phyloP scores from a whole-genome alignment of 169 alveolate species.

The Amoebophrya sp. region DNA sequence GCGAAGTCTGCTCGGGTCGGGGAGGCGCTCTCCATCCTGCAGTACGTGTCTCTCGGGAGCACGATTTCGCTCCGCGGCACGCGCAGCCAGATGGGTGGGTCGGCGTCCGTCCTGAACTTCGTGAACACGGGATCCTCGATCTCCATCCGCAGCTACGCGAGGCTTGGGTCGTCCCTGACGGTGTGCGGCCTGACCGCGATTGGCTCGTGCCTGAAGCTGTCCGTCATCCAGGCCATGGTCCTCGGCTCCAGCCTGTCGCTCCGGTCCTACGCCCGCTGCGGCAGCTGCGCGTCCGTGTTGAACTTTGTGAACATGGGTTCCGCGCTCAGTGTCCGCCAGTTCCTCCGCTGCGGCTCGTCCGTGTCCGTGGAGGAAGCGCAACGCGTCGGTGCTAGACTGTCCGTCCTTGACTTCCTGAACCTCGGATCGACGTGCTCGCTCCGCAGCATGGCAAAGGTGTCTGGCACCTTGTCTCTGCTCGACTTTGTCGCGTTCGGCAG shows the following conservation, averaged over 20 bases:
- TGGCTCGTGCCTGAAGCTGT: not conserved
- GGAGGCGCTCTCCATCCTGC: too few relatives aligned
- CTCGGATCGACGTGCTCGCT: too few relatives aligned
- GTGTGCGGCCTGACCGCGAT: too few relatives aligned
- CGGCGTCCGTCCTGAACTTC: not conserved
- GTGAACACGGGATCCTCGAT: not conserved
- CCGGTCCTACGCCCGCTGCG: too few relatives aligned
- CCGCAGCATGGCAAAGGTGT: not conserved
- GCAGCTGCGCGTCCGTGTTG: too few relatives aligned
- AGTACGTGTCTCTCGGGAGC: not conserved
- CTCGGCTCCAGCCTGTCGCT: conserved; percentile 26
- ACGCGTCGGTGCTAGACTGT: too few relatives aligned
- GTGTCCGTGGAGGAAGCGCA: too few relatives aligned
- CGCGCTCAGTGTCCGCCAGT: too few relatives aligned
- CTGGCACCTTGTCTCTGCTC: not conserved
- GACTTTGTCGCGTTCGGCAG: not conserved
- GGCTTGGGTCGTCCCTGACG: too few relatives aligned
- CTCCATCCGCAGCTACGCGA: not conserved
- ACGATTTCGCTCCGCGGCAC: not conserved
- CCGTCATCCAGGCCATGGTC: not conserved
- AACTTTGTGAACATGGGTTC: too few relatives aligned
- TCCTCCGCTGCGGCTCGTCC: not conserved
- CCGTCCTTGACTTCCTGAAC: too few relatives aligned
- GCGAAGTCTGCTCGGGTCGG: too few relatives aligned
- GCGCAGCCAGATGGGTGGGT: not conserved